Evolutionary conservation across 345 rosid genomes (phyloP), one percentile per base, ranked within the genome.

Genomic region (Anastatica hierochuntica): DNA sequence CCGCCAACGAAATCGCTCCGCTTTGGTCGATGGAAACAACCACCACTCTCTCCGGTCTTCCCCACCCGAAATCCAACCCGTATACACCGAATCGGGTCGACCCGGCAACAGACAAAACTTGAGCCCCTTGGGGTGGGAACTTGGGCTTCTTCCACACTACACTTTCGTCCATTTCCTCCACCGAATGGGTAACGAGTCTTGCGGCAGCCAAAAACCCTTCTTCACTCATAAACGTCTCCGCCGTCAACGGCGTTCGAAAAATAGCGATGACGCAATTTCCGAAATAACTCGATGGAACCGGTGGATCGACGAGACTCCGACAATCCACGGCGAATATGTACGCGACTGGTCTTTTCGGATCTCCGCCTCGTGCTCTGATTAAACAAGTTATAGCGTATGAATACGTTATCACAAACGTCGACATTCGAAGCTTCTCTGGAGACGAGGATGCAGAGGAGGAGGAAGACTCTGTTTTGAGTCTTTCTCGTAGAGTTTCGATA

Each of bases 271-370:
- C 26, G 2, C 80, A 73, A 18, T 76, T 79, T 0, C 81, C 84
- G 10, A 73, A 56, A 31, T 73, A 79, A 18, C 48, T 63, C 2
- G 5, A 11, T 0, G 74, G 71, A 2, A 68, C 2, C 11, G 80
- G 76, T 7, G 78, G 76, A 11, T 73, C 53, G 0, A 76, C 3
- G 1, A 66, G 71, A 35, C n/a, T 16, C 12, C 79, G 49, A 14
- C 60, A 72, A 15, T 78, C 77, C 7, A 56, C 76, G 0, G 61
- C 6, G 35, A 72, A 64, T 1, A n/a, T 49, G 7, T 42, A 36
- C 1, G 30, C 12, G 5, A 67, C 44, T 1, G 14, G 19, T 49
- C 34, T 46, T 2, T 7, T 18, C 1, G 63, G 27, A 15, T 54
- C 69, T 0, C 14, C 63, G 3, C 66, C 58, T 19, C 48, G 58